phyloP scores from a whole-genome alignment of 1,139 yeast species.

The Hyphopichia khmerensis region DNA sequence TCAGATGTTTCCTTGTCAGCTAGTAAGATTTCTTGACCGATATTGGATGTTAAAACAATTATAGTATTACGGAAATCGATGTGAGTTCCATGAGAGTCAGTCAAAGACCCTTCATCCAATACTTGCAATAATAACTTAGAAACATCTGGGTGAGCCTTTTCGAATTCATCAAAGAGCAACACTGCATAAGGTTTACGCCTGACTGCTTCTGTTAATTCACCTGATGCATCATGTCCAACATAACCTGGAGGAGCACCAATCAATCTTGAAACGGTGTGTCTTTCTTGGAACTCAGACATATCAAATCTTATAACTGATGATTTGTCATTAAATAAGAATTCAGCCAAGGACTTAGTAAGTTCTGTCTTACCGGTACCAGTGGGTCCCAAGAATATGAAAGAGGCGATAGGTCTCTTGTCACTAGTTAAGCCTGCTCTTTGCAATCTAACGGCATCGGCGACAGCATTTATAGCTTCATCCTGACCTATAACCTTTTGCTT shows the following conservation, averaged over 20 bases:
- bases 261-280: slow-evolving; percentile 82
- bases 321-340: slow-evolving; percentile 86
- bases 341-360: slow-evolving; percentile 86
- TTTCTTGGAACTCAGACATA: slow-evolving; percentile 97
- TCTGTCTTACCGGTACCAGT: slow-evolving; percentile 99
- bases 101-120: slow-evolving; percentile 88
- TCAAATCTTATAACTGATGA: slow-evolving; percentile 86
- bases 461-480: slow-evolving; percentile 87
- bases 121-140: slow-evolving; percentile 87
- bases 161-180: slow-evolving; percentile 91
- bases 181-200: slow-evolving; percentile 94
- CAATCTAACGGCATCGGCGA: slow-evolving; percentile 90
- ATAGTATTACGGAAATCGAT: slow-evolving; percentile 93
- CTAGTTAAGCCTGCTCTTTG: slow-evolving; percentile 96
- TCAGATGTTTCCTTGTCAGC: slow-evolving; percentile 49
- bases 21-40: slow-evolving; percentile 86
- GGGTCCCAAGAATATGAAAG: slow-evolving; percentile 94
- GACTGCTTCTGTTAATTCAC: slow-evolving; percentile 94
- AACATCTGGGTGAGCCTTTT: slow-evolving; percentile 94
- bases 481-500: slow-evolving; percentile 87
- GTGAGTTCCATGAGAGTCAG: slow-evolving; percentile 92
- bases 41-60: slow-evolving; percentile 95
- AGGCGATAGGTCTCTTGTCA: slow-evolving; percentile 92
- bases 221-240: slow-evolving; percentile 93
- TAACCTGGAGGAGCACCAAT: slow-evolving; percentile 99